Evolutionary conservation across 225 moss, liverwort and hornwort species (phyloP).

Genomic region (Physcomitrium patens): DNA sequence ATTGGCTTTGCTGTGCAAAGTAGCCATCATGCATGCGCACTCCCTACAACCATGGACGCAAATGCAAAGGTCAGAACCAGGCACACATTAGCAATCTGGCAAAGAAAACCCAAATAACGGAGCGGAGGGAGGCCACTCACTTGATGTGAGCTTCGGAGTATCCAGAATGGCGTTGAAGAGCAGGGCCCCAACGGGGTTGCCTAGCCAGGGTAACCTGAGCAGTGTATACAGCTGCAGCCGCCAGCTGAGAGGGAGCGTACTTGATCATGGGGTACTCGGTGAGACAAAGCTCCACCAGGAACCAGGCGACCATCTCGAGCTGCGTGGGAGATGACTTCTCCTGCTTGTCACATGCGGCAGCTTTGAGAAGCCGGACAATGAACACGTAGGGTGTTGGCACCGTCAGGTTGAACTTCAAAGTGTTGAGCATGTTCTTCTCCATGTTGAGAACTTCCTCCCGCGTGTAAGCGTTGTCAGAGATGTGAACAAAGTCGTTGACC

Average conservation of each 20-base stretch:
- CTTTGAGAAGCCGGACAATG: slow-evolving; percentile 85
- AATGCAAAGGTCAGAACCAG: background rate
- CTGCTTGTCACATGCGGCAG: slow-evolving; percentile 77
- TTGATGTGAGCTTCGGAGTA: slow-evolving; percentile 67
- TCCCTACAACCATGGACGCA: slow-evolving; percentile 37
- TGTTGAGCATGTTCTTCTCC: slow-evolving; percentile 95
- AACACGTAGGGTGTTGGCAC: slow-evolving; percentile 97
- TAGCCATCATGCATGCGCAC: slow-evolving; percentile 68
- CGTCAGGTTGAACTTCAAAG: slow-evolving; percentile 84
- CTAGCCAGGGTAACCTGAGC: slow-evolving; percentile 65
- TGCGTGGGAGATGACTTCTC: slow-evolving; percentile 35
- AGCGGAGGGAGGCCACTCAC: slow-evolving; percentile 13
- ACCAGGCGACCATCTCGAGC: slow-evolving; percentile 75
- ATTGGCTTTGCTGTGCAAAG: slow-evolving; percentile 63
- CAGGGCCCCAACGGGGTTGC: slow-evolving; percentile 74
- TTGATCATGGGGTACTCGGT: slow-evolving; percentile 86
- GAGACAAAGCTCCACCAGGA: slow-evolving; percentile 85
- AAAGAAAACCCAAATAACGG: too few species aligned
- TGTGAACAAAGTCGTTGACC: slow-evolving; percentile 88
- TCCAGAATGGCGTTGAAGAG: slow-evolving; percentile 75
- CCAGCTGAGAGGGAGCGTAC: slow-evolving; percentile 74
- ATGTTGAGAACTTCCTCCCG: slow-evolving; percentile 82
- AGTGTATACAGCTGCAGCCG: slow-evolving; percentile 77
- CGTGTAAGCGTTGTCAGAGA: slow-evolving; percentile 90
- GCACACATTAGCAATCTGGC: too few species aligned